Percentiles rank a stretch among this genome's conserved stretches.
phyloP scores from a whole-genome alignment of 768 basidiomycete species.

The Boletus sp. region DNA sequence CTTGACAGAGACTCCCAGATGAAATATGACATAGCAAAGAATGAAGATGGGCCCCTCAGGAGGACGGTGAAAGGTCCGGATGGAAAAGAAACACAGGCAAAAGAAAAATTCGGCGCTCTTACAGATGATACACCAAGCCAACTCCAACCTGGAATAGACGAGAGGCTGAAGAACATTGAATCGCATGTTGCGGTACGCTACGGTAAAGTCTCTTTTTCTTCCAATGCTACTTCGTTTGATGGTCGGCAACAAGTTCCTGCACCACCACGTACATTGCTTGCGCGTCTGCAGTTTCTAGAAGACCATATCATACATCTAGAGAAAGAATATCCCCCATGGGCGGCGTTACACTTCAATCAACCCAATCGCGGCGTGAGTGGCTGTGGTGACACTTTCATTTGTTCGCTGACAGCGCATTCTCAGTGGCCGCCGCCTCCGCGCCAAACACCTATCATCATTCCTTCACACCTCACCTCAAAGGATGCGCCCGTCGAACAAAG shows the following conservation, averaged over 20 bases:
- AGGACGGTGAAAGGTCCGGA: constrained; percentile 47
- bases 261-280: constrained; percentile 60
- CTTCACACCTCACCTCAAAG: constrained; percentile 54
- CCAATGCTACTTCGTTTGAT: constrained; percentile 1
- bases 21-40: constrained; percentile 86
- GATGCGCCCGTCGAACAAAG: constrained; percentile 18
- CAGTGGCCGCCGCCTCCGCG: constrained; percentile 87
- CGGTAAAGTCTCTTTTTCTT: constrained; percentile 43
- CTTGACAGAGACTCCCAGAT: constrained; percentile 76
- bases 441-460: constrained; percentile 74
- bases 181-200: constrained; percentile 71
- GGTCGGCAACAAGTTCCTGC: constrained; percentile 55
- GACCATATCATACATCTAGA: constrained; percentile 76
- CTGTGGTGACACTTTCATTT: neutral
- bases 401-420: neutral
- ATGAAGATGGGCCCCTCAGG: constrained; percentile 72
- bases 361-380: constrained; percentile 71
- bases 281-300: constrained; percentile 68
- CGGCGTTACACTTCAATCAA: constrained; percentile 85
- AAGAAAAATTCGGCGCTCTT: constrained; percentile 12
- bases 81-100: constrained; percentile 10
- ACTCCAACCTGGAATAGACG: constrained; percentile 58
- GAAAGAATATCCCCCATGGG: constrained; percentile 85
- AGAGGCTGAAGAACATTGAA: constrained; percentile 66
- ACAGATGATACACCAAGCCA: constrained; percentile 37